Percentiles rank a stretch among this genome's conserved stretches.
phyloP scores from a whole-genome alignment of 768 basidiomycete genomes.

The Boletus bicolor region DNA sequence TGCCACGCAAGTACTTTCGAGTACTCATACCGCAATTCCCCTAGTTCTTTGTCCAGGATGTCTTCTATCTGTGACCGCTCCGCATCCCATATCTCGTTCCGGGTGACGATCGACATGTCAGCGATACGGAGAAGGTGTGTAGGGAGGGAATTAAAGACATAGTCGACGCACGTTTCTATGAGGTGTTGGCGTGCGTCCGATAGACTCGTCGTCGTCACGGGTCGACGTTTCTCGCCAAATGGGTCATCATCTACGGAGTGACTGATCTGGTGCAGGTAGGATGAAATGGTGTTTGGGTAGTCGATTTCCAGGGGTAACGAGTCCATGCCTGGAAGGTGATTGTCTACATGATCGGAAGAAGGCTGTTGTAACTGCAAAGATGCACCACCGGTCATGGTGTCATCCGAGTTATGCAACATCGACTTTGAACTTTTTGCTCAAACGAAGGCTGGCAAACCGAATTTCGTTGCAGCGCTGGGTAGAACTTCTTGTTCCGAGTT shows the following conservation, averaged over 20 bases:
- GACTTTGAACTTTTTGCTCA: background rate
- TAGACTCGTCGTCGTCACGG: background rate
- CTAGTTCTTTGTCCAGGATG: background rate
- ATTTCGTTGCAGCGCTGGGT: background rate
- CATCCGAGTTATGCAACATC: background rate
- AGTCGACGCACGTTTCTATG: background rate
- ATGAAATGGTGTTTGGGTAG: background rate
- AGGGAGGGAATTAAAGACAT: slow-evolving; percentile 9
- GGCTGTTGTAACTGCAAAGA: background rate
- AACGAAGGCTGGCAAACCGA: background rate
- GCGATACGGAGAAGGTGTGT: slow-evolving; percentile 1
- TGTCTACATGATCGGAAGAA: background rate
- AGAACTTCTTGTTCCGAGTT: background rate
- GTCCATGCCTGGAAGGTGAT: background rate
- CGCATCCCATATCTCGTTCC: slow-evolving; percentile 6
- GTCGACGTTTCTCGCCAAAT: slow-evolving; percentile 2
- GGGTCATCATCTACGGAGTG: slow-evolving; percentile 8
- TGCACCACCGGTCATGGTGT: background rate
- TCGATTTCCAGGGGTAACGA: background rate
- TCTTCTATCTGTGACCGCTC: slow-evolving; percentile 1
- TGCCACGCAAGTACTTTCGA: background rate
- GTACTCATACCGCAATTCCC: background rate
- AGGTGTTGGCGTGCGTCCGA: slow-evolving; percentile 6
- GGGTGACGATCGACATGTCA: slow-evolving; percentile 6
- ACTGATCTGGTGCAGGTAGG: slow-evolving; percentile 11